phyloP scores from a whole-genome alignment of 2,329 filamentous ascomycete species.

The Neodidymelliopsis sp. region DNA sequence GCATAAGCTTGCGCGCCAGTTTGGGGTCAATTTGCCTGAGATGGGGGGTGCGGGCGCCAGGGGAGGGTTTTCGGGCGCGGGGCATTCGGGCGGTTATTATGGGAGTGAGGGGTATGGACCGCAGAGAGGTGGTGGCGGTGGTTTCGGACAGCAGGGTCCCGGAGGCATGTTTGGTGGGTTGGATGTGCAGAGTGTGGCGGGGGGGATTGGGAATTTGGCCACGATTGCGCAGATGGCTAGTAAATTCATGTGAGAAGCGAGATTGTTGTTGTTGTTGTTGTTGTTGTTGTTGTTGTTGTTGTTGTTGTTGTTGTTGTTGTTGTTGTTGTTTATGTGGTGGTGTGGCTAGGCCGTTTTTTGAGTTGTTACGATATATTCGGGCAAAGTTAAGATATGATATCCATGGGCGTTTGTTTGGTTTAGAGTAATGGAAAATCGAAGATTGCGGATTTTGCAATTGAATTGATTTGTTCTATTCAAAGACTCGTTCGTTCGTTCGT shows the following conservation, averaged over 20 bases:
- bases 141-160: slow-evolving; percentile 35
- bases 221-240: slow-evolving; percentile 53
- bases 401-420: slow-evolving; percentile 7
- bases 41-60: slow-evolving; percentile 43
- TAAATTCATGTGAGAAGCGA: slow-evolving; percentile 55
- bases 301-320: neutral
- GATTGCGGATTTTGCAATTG: neutral
- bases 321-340: neutral
- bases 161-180: slow-evolving; percentile 37
- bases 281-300: too few relatives aligned
- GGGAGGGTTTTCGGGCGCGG: slow-evolving; percentile 31
- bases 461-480: neutral
- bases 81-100: slow-evolving; percentile 52
- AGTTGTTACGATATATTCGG: neutral
- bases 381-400: slow-evolving; percentile 13
- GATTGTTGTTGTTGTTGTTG: too few relatives aligned
- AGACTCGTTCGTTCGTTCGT: too few relatives aligned
- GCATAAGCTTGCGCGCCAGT: slow-evolving; percentile 76
- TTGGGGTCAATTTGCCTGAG: slow-evolving; percentile 79
- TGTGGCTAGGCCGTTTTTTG: too few relatives aligned
- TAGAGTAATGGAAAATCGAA: slow-evolving; percentile 2
- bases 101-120: slow-evolving; percentile 54
- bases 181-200: slow-evolving; percentile 40
- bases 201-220: slow-evolving; percentile 49
- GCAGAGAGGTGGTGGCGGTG: slow-evolving; percentile 41